Percentiles rank a stretch among this genome's conserved stretches.
phyloP scores from a whole-genome alignment of 2,329 filamentous ascomycete species.

The Alternaria ethzedia region DNA sequence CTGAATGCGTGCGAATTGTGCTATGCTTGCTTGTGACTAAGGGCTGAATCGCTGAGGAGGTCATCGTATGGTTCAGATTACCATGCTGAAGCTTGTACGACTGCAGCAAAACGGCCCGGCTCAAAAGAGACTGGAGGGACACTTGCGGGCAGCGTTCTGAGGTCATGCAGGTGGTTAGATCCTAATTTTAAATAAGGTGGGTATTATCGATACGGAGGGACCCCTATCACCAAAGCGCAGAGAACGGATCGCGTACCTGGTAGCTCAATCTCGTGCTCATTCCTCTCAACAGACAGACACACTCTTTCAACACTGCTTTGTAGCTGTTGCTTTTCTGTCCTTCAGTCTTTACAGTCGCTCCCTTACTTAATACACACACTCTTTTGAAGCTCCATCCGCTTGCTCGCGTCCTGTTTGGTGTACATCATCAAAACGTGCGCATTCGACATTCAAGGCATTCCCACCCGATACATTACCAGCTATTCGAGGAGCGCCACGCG shows the following conservation, averaged over 20 bases:
- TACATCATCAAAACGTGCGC: slow-evolving; percentile 18
- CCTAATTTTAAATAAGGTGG: slow-evolving; percentile 41
- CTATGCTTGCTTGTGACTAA: slow-evolving; percentile 21
- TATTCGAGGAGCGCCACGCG: slow-evolving; percentile 43
- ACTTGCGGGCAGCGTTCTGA: slow-evolving; percentile 28
- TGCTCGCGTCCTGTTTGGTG: slow-evolving; percentile 21
- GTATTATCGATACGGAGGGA: slow-evolving; percentile 39
- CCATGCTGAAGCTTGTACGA: slow-evolving; percentile 23
- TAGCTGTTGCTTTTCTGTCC: slow-evolving; percentile 23
- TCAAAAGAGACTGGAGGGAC: slow-evolving; percentile 34
- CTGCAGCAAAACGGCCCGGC: slow-evolving; percentile 27
- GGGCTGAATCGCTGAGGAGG: neutral
- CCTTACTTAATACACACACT: slow-evolving; percentile 33
- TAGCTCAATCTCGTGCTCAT: slow-evolving; percentile 27
- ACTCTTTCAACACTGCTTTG: slow-evolving; percentile 31
- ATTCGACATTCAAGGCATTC: slow-evolving; percentile 10
- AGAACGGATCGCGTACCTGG: slow-evolving; percentile 38
- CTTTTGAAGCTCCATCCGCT: slow-evolving; percentile 22
- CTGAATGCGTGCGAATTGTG: slow-evolving; percentile 9
- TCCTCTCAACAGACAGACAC: slow-evolving; percentile 22
- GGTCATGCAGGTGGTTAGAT: slow-evolving; percentile 43
- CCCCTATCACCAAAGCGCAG: slow-evolving; percentile 35
- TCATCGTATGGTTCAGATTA: neutral
- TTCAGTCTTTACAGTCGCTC: slow-evolving; percentile 36
- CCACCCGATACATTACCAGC: slow-evolving; percentile 8